phyloP scores from a whole-genome alignment of 371 early-diverging fungal species.

The Globomyces sp. region DNA sequence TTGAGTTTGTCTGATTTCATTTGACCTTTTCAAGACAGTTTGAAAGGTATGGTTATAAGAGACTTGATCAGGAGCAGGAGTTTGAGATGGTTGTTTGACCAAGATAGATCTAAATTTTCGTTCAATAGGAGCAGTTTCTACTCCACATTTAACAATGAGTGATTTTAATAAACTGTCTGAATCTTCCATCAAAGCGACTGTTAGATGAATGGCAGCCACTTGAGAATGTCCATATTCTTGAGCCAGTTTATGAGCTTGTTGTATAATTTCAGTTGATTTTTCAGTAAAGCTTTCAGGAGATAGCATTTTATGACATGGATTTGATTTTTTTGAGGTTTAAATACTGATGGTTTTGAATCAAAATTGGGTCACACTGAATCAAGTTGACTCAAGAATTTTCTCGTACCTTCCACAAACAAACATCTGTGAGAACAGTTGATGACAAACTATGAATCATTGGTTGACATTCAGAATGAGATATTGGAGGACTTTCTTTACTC shows the following conservation, averaged over 20 bases:
- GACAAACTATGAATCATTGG: too few relatives aligned
- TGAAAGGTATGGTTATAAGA: constrained; percentile 59
- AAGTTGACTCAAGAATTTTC: too few relatives aligned
- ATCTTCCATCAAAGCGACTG: constrained; percentile 76
- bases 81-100: constrained; percentile 79
- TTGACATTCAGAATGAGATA: too few relatives aligned
- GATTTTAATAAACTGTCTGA: constrained; percentile 40
- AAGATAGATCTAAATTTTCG: constrained; percentile 73
- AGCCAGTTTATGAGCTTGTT: constrained; percentile 73
- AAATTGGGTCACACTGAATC: too few relatives aligned
- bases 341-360: too few relatives aligned
- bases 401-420: too few relatives aligned
- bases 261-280: constrained; percentile 66
- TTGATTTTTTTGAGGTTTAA: too few relatives aligned
- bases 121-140: constrained; percentile 69
- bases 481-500: too few relatives aligned
- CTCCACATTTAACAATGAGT: constrained; percentile 80
- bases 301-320: background rate
- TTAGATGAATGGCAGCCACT: constrained; percentile 78
- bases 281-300: constrained; percentile 70
- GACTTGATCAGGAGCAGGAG: constrained; percentile 78
- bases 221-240: constrained; percentile 75
- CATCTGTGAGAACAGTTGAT: too few relatives aligned
- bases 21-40: constrained; percentile 67
- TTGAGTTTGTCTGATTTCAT: constrained; percentile 74